Evolutionary conservation across 148 eudicot species (phyloP), one percentile per base, ranked within the genome.

Genomic region (Fagopyrum homotropicum): DNA sequence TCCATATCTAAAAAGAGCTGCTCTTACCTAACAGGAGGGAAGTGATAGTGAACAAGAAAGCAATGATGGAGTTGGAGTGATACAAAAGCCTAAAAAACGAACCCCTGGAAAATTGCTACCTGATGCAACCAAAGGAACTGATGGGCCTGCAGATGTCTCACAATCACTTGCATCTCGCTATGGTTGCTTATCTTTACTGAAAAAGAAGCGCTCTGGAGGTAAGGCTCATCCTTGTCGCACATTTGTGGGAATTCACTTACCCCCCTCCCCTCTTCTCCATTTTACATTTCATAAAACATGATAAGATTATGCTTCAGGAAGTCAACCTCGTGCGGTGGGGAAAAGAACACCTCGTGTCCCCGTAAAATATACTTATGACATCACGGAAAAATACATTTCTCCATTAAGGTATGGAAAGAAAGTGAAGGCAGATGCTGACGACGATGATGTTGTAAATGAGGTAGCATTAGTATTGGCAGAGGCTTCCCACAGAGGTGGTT

Each of bases 401-500:
- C 90, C 97, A 63, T 74, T 78, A 59, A 87, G 90, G 83, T 92
- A 84, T 72, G 89, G 94, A 69, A 57, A 81, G 75, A 90, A 80
- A 83, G 73, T 81, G 51, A 92, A 87, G 82, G 83, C 78, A 46
- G 86, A 86, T 82, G 83, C 79, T 76, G 85, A 75, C 80, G 91
- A 86, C 68, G 91, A 89, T 64, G 91, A 87, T 76, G 99, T 88
- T 75, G 96, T 89, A 55, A 97, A 92, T 77, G 91, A 89, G 83
- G 88, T 87, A 72, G 97, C 96, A 63, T 77, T 92, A 81, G 92
- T 89, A 52, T 85, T 96, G 75, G 92, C 99, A 30, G 99, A 89
- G 88, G 99, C 99, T 80, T 96, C 98, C 83, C 91, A 96, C 74
- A 89, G 90, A 81, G 99, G 94, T 76, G 94, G 98, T 73, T 92